Evolutionary conservation across 1,284 basidiomycete species (phyloP).

Genomic region (Trametes polyzona): DNA sequence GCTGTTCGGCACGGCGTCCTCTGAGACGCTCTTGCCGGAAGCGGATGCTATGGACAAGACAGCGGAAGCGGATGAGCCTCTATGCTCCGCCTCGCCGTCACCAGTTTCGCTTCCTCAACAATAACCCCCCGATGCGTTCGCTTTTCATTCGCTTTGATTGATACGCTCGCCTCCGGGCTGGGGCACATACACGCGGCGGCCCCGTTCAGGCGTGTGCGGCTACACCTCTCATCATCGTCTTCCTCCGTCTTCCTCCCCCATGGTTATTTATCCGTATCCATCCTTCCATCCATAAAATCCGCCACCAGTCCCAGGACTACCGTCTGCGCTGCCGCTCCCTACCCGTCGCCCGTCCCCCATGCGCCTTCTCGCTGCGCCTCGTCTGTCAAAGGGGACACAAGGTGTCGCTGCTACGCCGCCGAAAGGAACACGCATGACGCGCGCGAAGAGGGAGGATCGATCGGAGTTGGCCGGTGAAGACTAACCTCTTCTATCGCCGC

Average conservation of each 20-base stretch:
- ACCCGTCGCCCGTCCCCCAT: not conserved
- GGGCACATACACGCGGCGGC: constrained; percentile 14
- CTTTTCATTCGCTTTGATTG: not conserved
- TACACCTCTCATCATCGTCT: too few species aligned
- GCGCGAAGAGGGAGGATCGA: too few species aligned
- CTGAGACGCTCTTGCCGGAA: not conserved
- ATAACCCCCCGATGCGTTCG: not conserved
- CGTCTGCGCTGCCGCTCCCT: not conserved
- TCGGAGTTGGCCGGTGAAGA: too few species aligned
- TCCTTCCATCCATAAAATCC: too few species aligned
- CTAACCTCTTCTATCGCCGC: too few species aligned
- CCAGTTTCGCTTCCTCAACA: not conserved
- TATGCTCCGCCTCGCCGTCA: not conserved
- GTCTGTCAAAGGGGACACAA: too few species aligned
- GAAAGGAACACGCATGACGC: too few species aligned
- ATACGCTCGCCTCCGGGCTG: not conserved
- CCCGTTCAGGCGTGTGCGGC: constrained; percentile 2
- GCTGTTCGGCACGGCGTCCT: not conserved
- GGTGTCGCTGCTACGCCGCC: too few species aligned
- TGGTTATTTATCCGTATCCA: not conserved
- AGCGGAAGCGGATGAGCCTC: not conserved
- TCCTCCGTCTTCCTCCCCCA: too few species aligned
- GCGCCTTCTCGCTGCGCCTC: not conserved
- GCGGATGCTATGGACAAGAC: not conserved
- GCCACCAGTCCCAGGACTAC: not conserved